Evolutionary conservation across 75 land plant genomes (phyloP), one percentile per base, ranked within the genome.

Genomic region (Pinus tabuliformis): DNA sequence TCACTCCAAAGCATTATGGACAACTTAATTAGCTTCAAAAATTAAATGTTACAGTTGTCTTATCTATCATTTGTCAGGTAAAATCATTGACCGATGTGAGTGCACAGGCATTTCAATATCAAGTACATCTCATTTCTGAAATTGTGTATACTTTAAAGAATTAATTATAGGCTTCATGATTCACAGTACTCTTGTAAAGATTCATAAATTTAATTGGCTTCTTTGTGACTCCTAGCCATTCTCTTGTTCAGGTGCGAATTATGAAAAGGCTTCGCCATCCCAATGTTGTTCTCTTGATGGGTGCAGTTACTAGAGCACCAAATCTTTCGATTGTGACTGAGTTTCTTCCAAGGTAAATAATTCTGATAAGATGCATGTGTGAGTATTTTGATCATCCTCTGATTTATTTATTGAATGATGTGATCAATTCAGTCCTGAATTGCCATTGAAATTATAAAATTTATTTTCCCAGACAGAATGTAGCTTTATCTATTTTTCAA

Each of bases 231-330:
- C 12, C 54, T 9, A 49, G 54, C 54, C 11, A 49, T 76, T 86
- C 6, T 70, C 7, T 75, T 57, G 77, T 15, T 70, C 63, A 93
- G 96, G 94, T 93, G 12, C 81, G 78, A 54, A 93, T 93, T 59
- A 93, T 93, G 96, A 91, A 82, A 81, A 86, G 85, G 70, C 61
- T 91, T 6, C 74, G 96, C 58, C 96, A 93, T 81, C 96, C 96
- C 21, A 93, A 93, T 86, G 95, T 93, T 75, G 92, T 93, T 72
- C 89, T 93, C 65, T 91, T 93, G 74, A 93, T 93, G 96, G 96
- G 96, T 80, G 96, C 96, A n/a, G 86, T 91, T 70, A 91, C 94
- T 60, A 85, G 85, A 75, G 77, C 86, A 61, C 90, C 89, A 63
- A 83, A 91, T 80, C 94, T 93, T 56, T 93, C 94, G 28, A 93